Conservation (phyloP, 768 basidiomycete genomes). For the Tylopilus felleus region DNA sequence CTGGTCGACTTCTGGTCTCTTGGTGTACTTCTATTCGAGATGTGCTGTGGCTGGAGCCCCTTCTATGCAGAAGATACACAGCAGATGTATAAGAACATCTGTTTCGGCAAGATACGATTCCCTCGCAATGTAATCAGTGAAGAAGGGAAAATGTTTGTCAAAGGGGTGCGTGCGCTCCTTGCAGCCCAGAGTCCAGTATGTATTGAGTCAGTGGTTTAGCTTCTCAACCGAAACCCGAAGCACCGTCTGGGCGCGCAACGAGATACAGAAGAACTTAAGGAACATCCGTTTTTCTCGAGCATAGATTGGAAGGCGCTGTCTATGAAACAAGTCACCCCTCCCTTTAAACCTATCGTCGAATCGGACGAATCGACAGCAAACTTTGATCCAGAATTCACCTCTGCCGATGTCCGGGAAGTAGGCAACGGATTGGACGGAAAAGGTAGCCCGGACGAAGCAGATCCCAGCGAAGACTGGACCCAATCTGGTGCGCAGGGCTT, state of each 20-base stretch:
- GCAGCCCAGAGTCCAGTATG: constrained; percentile 7
- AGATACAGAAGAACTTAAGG: constrained; percentile 92
- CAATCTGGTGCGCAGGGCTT: constrained; percentile 32
- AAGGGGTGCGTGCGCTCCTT: constrained; percentile 67
- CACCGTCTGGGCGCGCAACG: constrained; percentile 90
- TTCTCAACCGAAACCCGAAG: constrained; percentile 97
- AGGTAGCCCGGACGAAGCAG: constrained; percentile 47
- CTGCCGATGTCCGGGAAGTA: constrained; percentile 78
- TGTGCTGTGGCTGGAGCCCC: constrained; percentile 99
- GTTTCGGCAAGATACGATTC: constrained; percentile 98
- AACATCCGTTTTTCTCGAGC: constrained; percentile 86
- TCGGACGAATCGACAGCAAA: constrained; percentile 98
- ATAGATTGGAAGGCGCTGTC: constrained; percentile 92
- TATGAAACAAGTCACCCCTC: constrained; percentile 87
- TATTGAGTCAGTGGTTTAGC: constrained; percentile 44
- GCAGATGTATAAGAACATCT: constrained; percentile 99
- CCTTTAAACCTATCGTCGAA: constrained; percentile 97
- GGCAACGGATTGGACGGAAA: constrained; percentile 52
- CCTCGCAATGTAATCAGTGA: constrained; percentile 96
- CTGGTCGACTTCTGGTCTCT: constrained; percentile 98
- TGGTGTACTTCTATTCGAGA: constrained; percentile 95
- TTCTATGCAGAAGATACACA: constrained; percentile 99
- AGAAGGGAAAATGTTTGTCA: constrained; percentile 98
- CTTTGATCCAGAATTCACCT: constrained; percentile 98
- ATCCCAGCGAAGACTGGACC: constrained; percentile 64